Base-by-base conservation (phyloP, 352 stramenopile genomes). In the Globisporangium apiculatum region DNA sequence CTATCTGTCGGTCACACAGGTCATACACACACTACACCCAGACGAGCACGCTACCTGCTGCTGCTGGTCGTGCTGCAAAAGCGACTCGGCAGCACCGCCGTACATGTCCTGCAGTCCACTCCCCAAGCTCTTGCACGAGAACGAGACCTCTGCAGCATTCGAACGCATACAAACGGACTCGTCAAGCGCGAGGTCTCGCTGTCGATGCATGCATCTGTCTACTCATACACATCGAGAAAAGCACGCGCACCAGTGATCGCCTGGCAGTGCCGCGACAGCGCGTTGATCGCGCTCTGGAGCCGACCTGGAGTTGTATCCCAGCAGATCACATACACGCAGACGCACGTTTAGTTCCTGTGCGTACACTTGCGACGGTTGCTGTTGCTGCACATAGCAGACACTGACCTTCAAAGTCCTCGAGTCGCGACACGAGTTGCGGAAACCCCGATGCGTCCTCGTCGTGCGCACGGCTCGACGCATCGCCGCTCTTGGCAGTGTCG, bases 181-280 rank as follows among this genome's bases (percentile, higher is more conserved):
- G 5, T 4, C 12, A 47, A 17, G 11, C 14, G 42, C 11, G 24
- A 47, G 14, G 8, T 51, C 47, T 38, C 47, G 47, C 7, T 51
- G 11, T 31, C 24, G 24, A 31, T 31, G 24, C 2, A 31, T 31
- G 24, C 24, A 24, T 38, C n/a, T 38, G 5, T 37, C 17, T 35
- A 8, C 3, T 6, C 8, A 7, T 15, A 24, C 47, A 7, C 7
- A 38, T 14, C 11, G 12, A 36, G 50, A 9, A n/a, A n/a, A 45
- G 17, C 24, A 31, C 24, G 2, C 31, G n/a, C 69, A 85, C 76
- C 76, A 54, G 66, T 71, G 60, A 85, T 77, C 18, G 71, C 75
- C 57, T 86, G 67, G 51, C 73, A 81, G 50, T 87, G 76, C 24
- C 73, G 74, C 35, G 75, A 79, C 6, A 84, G 60, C 42, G 71